phyloP scores from a whole-genome alignment of 805 yeast species.

The Candida broadrunensis region DNA sequence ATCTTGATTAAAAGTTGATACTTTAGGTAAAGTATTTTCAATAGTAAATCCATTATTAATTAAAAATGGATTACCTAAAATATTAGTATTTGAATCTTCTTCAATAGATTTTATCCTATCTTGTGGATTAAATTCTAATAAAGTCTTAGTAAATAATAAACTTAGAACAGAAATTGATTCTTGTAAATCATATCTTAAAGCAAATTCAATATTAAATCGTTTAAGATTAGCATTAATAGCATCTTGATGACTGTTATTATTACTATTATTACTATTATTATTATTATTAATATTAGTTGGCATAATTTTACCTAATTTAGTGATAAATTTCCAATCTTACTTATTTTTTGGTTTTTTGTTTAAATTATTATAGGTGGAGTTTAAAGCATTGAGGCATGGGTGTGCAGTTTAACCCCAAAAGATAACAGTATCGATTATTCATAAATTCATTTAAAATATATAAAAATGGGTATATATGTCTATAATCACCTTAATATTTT shows the following conservation, averaged over 20 bases:
- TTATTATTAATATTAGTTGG: too few species aligned
- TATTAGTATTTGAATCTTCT: conserved; percentile 6
- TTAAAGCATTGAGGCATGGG: too few species aligned
- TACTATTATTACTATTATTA: too few species aligned
- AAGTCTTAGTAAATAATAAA: conserved; percentile 14
- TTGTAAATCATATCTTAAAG: conserved; percentile 19
- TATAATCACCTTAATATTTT: too few species aligned
- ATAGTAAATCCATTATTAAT: conserved; percentile 8
- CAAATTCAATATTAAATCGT: conserved; percentile 13
- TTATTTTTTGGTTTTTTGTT: too few species aligned
- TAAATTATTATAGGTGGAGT: too few species aligned
- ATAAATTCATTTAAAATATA: too few species aligned
- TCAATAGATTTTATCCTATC: conserved; percentile 10
- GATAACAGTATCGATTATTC: too few species aligned
- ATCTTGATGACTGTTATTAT: conserved; percentile 11
- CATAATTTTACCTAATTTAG: too few species aligned
- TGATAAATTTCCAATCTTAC: too few species aligned
- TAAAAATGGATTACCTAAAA: conserved; percentile 10
- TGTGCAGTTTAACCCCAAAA: too few species aligned
- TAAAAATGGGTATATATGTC: too few species aligned
- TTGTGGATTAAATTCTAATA: conserved; percentile 17
- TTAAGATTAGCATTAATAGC: conserved; percentile 22
- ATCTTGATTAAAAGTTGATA: conserved; percentile 2
- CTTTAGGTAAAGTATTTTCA: conserved; percentile 10
- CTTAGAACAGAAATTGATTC: conserved; percentile 14